Conservation (phyloP, 352 stramenopile genomes). For the Phytophthora pinifolia region DNA sequence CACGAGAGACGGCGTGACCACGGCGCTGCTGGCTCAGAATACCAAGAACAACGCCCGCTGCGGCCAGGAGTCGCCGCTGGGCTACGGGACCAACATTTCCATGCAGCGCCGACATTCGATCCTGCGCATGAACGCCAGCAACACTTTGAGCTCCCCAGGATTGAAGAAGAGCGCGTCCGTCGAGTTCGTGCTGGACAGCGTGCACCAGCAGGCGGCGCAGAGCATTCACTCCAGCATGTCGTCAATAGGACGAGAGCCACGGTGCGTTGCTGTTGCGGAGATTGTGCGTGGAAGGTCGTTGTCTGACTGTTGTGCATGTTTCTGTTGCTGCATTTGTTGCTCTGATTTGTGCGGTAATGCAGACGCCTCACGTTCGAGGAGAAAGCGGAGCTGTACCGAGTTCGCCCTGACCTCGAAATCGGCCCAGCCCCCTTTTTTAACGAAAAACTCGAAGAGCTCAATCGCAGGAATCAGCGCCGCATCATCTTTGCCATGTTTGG, state of each 20-base stretch:
- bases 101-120: constrained; percentile 56
- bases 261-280: constrained; percentile 30
- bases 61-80: constrained; percentile 16
- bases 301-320: constrained; percentile 5
- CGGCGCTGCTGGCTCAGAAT: constrained; percentile 21
- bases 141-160: constrained; percentile 19
- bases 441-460: constrained; percentile 54
- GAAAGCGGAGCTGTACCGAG: constrained; percentile 79
- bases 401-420: constrained; percentile 83
- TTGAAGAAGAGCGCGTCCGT: constrained; percentile 72
- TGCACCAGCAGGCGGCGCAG: constrained; percentile 32
- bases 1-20: constrained; percentile 21
- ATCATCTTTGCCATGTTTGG: constrained; percentile 78
- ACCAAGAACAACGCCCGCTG: constrained; percentile 7
- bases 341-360: constrained; percentile 2
- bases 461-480: constrained; percentile 60
- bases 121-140: constrained; percentile 56
- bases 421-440: constrained; percentile 55
- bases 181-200: constrained; percentile 64
- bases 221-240: constrained; percentile 42
- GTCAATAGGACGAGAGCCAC: constrained; percentile 44
- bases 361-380: constrained; percentile 79
- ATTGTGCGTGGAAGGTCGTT: not conserved
- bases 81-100: constrained; percentile 34
- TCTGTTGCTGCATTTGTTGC: constrained; percentile 13